Evolutionary conservation across 257 asterid species (phyloP).

Genomic region (Avicennia marina): DNA sequence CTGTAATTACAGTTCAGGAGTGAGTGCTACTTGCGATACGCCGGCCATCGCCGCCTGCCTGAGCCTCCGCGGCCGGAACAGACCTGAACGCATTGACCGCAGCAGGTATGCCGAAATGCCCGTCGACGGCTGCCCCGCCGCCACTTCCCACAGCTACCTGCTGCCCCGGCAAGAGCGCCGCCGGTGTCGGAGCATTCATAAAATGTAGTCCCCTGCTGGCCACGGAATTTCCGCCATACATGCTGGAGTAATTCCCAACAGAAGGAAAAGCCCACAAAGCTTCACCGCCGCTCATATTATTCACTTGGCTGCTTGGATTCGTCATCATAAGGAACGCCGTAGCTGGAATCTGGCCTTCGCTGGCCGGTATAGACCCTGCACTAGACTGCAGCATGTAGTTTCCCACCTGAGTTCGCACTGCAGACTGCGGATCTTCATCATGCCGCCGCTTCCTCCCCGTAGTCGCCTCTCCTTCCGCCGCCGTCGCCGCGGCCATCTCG

Average conservation of each 20-base stretch:
- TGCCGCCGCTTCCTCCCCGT: conserved; percentile 27
- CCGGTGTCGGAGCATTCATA: conserved; percentile 44
- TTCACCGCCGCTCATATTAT: conserved; percentile 32
- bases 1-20: too few species aligned
- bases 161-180: conserved; percentile 34
- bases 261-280: conserved; percentile 44
- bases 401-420: conserved; percentile 27
- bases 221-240: conserved; percentile 31
- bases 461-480: conserved; percentile 1
- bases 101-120: conserved; percentile 50
- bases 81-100: conserved; percentile 34
- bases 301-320: conserved; percentile 26
- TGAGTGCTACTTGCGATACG: conserved; percentile 18
- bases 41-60: conserved; percentile 19
- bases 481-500: conserved; percentile 23
- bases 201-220: conserved; percentile 38
- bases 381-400: conserved; percentile 30
- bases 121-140: conserved; percentile 29
- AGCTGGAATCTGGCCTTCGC: conserved; percentile 31
- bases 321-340: conserved; percentile 26
- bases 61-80: conserved; percentile 23
- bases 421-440: conserved; percentile 38
- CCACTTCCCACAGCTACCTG: conserved; percentile 23
- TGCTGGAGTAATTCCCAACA: conserved; percentile 19
- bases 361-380: conserved; percentile 31